Conservation (phyloP, 805 yeast species). For the Wickerhamomyces queroliae region DNA sequence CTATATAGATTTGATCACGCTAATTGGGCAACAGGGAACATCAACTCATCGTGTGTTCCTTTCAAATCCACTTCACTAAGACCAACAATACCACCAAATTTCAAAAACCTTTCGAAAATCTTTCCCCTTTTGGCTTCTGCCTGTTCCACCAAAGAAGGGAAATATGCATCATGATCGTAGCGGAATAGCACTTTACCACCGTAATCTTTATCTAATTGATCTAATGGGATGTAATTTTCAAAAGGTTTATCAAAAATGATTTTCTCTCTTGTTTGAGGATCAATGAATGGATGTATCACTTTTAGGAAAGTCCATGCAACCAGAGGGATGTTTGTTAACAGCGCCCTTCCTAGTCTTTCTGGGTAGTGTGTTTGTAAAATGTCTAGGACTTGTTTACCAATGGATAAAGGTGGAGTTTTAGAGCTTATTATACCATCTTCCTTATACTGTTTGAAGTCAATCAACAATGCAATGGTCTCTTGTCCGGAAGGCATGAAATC, state of each 20-base stretch:
- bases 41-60: slow-evolving; percentile 28
- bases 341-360: slow-evolving; percentile 90
- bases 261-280: slow-evolving; percentile 91
- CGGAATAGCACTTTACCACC: slow-evolving; percentile 84
- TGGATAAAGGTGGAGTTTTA: slow-evolving; percentile 82
- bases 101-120: slow-evolving; percentile 63
- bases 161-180: slow-evolving; percentile 74
- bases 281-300: slow-evolving; percentile 91
- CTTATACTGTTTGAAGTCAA: slow-evolving; percentile 82
- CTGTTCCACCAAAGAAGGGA: slow-evolving; percentile 63
- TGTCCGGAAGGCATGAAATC: slow-evolving; percentile 97
- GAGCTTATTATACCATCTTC: slow-evolving; percentile 33
- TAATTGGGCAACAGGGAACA: slow-evolving; percentile 17
- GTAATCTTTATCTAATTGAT: slow-evolving; percentile 76
- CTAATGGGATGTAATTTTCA: slow-evolving; percentile 70
- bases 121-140: slow-evolving; percentile 52
- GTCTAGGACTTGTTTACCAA: slow-evolving; percentile 87
- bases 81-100: slow-evolving; percentile 70
- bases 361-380: slow-evolving; percentile 97
- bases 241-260: slow-evolving; percentile 89
- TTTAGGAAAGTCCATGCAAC: slow-evolving; percentile 89
- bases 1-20: slow-evolving; percentile 20
- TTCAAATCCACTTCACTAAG: slow-evolving; percentile 80
- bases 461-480: slow-evolving; percentile 84
- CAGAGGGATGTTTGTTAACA: slow-evolving; percentile 90